phyloP scores from a whole-genome alignment of 1,284 basidiomycete species.

The Trichosporon faecale region DNA sequence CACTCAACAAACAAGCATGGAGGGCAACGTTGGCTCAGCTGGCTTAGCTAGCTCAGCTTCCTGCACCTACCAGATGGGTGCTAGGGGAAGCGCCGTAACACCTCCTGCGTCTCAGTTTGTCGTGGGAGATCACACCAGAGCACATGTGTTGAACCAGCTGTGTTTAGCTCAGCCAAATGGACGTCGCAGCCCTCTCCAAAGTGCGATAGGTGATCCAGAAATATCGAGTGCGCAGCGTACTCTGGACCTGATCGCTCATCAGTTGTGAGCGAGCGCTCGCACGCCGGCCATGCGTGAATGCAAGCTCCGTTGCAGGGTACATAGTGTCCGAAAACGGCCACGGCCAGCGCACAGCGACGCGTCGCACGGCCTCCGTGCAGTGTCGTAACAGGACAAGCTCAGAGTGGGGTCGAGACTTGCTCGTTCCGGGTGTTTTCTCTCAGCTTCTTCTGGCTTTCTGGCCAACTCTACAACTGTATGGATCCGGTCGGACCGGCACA shows the following conservation, averaged over 20 bases:
- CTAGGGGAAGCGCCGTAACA: neutral
- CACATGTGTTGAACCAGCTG: neutral
- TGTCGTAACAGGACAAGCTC: neutral
- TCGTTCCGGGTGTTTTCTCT: neutral
- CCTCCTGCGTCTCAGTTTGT: no score
- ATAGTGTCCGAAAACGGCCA: neutral
- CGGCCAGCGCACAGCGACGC: neutral
- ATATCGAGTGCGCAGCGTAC: no score
- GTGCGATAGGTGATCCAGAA: no score
- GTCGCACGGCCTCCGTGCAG: neutral
- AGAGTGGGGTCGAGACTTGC: neutral
- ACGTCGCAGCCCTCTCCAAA: neutral
- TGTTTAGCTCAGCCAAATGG: neutral
- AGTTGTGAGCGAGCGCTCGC: no score
- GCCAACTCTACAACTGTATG: no score
- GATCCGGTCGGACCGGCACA: no score
- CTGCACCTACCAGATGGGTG: neutral
- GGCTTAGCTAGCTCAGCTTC: neutral
- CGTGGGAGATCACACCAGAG: neutral
- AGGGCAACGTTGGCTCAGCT: neutral
- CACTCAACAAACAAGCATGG: no score
- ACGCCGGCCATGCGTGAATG: no score
- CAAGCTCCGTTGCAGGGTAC: neutral
- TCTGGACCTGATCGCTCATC: neutral
- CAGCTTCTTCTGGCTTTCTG: neutral